Percentiles rank a stretch among this genome's conserved stretches.
Evolutionary conservation across 108 stramenopile genomes (phyloP).

Genomic region (Parmales sp.): DNA sequence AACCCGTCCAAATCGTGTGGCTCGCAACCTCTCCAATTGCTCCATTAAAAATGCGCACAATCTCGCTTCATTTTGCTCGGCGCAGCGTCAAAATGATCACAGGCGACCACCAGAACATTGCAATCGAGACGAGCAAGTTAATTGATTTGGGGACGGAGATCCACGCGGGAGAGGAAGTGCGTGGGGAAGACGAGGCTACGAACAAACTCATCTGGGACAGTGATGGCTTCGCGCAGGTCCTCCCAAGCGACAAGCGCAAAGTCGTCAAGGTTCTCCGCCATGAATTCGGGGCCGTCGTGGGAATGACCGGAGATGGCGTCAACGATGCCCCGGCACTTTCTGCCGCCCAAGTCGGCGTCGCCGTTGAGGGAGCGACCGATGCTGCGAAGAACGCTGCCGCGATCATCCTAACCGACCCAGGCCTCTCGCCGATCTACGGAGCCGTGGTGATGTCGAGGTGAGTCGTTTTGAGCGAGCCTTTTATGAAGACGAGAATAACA

Average conservation of each 20-base stretch:
- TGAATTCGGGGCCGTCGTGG: conserved; percentile 51
- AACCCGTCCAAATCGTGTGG: too few relatives aligned
- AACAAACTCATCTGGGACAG: conserved; percentile 52
- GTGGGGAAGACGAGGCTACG: conserved; percentile 16
- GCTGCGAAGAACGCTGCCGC: conserved; percentile 79
- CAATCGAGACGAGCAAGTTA: conserved; percentile 31
- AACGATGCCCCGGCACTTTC: conserved; percentile 80
- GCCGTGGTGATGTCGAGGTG: conserved; percentile 60
- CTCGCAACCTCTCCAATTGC: too few relatives aligned
- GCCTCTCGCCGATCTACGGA: conserved; percentile 63
- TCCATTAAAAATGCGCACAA: too few relatives aligned
- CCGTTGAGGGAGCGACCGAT: conserved; percentile 75
- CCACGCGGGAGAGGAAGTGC: conserved; percentile 33
- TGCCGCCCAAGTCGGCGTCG: conserved; percentile 68
- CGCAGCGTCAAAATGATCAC: conserved; percentile 81
- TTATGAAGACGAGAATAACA: background rate
- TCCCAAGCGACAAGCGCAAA: conserved; percentile 64
- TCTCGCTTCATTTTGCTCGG: too few relatives aligned
- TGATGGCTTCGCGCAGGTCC: conserved; percentile 64
- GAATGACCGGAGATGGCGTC: conserved; percentile 85
- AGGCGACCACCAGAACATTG: conserved; percentile 51
- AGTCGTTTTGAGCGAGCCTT: conserved; percentile 50
- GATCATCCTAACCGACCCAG: conserved; percentile 66
- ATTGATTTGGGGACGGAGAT: conserved; percentile 50
- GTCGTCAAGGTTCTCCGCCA: conserved; percentile 55